phyloP scores from a whole-genome alignment of 2,329 filamentous ascomycete genomes.

The Penicillium sp. region DNA sequence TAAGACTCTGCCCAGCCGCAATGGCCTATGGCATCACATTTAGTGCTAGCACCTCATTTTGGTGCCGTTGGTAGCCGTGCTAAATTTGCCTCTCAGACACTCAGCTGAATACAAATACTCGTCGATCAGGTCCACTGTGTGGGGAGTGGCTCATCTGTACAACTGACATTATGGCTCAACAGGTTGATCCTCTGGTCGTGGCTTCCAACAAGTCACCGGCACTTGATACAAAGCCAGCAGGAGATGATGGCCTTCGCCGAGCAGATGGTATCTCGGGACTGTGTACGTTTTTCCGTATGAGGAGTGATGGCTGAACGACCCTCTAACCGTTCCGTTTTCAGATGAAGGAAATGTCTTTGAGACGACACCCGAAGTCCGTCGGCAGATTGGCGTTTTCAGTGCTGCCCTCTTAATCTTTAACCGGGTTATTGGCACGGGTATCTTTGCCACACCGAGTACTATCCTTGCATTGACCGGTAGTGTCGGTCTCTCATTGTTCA shows the following conservation, averaged over 20 bases:
- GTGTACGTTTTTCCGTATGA: constrained; percentile 25
- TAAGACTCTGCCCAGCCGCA: constrained; percentile 10
- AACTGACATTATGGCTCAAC: not conserved
- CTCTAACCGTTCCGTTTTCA: constrained; percentile 15
- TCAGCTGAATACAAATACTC: constrained; percentile 1
- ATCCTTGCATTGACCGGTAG: constrained; percentile 47
- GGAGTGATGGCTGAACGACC: not conserved
- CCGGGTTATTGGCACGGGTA: constrained; percentile 50
- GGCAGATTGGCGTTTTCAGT: constrained; percentile 42
- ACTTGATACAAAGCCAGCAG: constrained; percentile 21
- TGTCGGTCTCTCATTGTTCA: constrained; percentile 48
- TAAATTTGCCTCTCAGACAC: not conserved
- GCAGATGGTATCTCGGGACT: constrained; percentile 35
- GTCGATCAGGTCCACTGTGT: not conserved
- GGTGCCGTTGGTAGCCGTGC: constrained; percentile 11
- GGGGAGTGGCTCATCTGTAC: not conserved
- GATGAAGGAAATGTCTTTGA: constrained; percentile 40
- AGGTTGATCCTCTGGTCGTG: not conserved
- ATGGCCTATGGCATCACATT: constrained; percentile 31
- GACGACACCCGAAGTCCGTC: constrained; percentile 35
- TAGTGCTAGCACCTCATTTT: constrained; percentile 31
- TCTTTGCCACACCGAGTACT: constrained; percentile 50
- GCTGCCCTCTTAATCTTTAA: constrained; percentile 51
- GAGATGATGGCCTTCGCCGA: constrained; percentile 25
- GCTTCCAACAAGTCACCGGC: constrained; percentile 16